Conservation (phyloP, 2,329 filamentous ascomycete species). For the Pseudocercospora fuligena region DNA sequence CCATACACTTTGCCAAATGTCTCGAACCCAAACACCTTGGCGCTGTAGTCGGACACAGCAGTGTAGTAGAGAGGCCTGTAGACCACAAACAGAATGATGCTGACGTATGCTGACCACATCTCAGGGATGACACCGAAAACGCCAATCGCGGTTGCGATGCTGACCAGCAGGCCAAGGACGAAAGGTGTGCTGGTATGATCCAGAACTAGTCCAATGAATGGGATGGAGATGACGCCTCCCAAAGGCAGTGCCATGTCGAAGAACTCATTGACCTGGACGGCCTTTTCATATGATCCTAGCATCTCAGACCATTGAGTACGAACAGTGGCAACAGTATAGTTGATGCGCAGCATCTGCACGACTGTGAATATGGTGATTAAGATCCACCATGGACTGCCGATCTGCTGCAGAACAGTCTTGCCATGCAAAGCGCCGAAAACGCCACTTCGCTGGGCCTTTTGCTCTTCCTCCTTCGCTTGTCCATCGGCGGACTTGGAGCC, state of each 20-base stretch:
- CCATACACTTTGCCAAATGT: slow-evolving; percentile 96
- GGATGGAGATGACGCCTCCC: slow-evolving; percentile 81
- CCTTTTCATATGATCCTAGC: slow-evolving; percentile 64
- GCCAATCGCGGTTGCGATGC: slow-evolving; percentile 74
- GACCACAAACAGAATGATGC: slow-evolving; percentile 78
- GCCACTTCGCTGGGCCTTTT: slow-evolving; percentile 71
- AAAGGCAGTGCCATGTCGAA: slow-evolving; percentile 86
- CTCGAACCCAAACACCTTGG: slow-evolving; percentile 89
- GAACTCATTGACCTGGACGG: slow-evolving; percentile 75
- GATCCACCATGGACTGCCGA: slow-evolving; percentile 80
- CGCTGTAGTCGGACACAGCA: slow-evolving; percentile 82
- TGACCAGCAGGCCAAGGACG: slow-evolving; percentile 72
- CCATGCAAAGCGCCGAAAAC: slow-evolving; percentile 89
- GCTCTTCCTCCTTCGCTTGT: slow-evolving; percentile 68
- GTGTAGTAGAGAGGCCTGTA: slow-evolving; percentile 92
- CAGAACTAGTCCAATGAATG: slow-evolving; percentile 80
- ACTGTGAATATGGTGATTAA: slow-evolving; percentile 80
- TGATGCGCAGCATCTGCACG: slow-evolving; percentile 67
- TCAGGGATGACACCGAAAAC: slow-evolving; percentile 74
- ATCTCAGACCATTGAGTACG: slow-evolving; percentile 80
- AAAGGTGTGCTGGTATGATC: slow-evolving; percentile 75
- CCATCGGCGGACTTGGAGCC: slow-evolving; percentile 67
- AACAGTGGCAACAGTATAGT: slow-evolving; percentile 90
- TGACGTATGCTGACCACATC: slow-evolving; percentile 73
- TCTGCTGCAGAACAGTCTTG: slow-evolving; percentile 71